phyloP scores from a whole-genome alignment of 2,329 filamentous ascomycete species.

The Monilinia aucupariae region DNA sequence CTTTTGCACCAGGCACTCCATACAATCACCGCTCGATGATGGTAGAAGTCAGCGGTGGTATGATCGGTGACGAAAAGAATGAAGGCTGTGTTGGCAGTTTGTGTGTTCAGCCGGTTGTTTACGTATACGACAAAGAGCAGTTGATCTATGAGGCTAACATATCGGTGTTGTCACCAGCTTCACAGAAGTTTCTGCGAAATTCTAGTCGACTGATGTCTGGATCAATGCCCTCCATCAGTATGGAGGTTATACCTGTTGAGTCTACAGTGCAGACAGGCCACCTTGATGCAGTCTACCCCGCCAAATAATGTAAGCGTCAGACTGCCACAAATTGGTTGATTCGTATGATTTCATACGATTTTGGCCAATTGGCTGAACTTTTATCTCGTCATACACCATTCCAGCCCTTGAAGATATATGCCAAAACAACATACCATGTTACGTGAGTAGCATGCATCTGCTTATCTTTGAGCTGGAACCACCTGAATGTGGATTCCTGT shows the following conservation, averaged over 20 bases:
- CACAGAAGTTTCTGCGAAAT: not conserved
- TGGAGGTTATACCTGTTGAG: not conserved
- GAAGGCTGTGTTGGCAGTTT: not conserved
- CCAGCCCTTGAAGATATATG: not conserved
- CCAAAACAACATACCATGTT: not conserved
- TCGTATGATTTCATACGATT: not conserved
- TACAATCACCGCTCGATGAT: slow-evolving; percentile 18
- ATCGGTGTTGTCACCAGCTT: not conserved
- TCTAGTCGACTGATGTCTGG: not conserved
- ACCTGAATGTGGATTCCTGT: not conserved
- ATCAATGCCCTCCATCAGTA: not conserved
- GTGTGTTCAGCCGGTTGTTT: slow-evolving; percentile 4
- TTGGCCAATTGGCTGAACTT: not conserved
- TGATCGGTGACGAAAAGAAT: not conserved
- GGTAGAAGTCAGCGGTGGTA: slow-evolving; percentile 12
- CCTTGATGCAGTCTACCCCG: not conserved
- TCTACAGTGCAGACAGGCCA: not conserved
- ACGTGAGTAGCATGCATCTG: not conserved
- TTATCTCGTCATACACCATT: not conserved
- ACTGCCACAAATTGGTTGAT: not conserved
- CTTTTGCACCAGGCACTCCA: slow-evolving; percentile 16
- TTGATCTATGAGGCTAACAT: not conserved
- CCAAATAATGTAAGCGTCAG: not conserved
- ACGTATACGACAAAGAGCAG: not conserved
- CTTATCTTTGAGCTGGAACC: not conserved